Conservation (phyloP, 140 eudicot species). For the Eryngium alpinum region DNA sequence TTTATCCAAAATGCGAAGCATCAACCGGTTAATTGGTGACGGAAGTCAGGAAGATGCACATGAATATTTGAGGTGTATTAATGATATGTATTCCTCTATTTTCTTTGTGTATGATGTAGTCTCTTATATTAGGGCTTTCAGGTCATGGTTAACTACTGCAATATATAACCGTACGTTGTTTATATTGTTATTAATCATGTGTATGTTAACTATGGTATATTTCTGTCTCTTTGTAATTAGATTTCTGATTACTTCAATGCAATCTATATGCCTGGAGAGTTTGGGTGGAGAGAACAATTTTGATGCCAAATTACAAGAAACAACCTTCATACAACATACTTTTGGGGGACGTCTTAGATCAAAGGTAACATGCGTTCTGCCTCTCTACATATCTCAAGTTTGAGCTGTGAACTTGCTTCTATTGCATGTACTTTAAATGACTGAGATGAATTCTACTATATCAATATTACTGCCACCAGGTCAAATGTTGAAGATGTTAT, state of each 20-base stretch:
- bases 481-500: slow-evolving; percentile 68
- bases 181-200: neutral
- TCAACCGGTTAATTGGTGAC: slow-evolving; percentile 58
- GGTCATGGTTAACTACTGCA: neutral
- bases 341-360: slow-evolving; percentile 85
- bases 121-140: neutral
- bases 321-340: slow-evolving; percentile 83
- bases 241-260: slow-evolving; percentile 81
- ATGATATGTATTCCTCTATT: neutral
- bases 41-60: slow-evolving; percentile 98
- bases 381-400: slow-evolving; percentile 9
- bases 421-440: neutral
- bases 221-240: slow-evolving; percentile 28
- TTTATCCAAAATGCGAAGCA: slow-evolving; percentile 55
- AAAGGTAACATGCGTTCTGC: slow-evolving; percentile 39
- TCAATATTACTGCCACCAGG: slow-evolving; percentile 34
- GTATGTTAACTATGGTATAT: neutral
- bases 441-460: neutral
- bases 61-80: slow-evolving; percentile 67
- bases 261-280: slow-evolving; percentile 77
- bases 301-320: slow-evolving; percentile 68
- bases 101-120: neutral
- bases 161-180: neutral
- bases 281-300: slow-evolving; percentile 74
- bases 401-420: neutral